Percentiles rank a stretch among this genome's conserved stretches.
Evolutionary conservation across 306 rosid species (phyloP).

Genomic region (Acacia acuminata): DNA sequence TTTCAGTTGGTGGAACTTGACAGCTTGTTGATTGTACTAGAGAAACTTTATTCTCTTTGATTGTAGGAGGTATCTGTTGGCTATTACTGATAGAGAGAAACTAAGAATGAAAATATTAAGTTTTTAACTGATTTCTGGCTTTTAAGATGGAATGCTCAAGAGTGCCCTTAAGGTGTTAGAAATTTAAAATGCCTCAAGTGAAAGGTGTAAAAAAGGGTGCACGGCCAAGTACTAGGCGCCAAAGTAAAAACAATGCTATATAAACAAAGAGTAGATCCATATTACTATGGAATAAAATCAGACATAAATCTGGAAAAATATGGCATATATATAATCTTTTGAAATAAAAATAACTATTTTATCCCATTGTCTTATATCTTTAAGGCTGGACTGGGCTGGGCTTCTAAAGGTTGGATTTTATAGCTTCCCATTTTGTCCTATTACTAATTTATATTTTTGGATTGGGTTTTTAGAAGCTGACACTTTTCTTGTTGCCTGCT

Average conservation of each 20-base stretch:
- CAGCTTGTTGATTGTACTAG: slow-evolving; percentile 9
- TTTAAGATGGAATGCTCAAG: slow-evolving; percentile 1
- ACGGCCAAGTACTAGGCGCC: background rate
- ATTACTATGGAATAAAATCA: background rate
- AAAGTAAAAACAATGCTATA: background rate
- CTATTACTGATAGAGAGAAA: slow-evolving; percentile 10
- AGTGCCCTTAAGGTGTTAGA: background rate
- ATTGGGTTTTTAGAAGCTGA: background rate
- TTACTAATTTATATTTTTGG: no score
- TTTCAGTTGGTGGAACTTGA: slow-evolving; percentile 20
- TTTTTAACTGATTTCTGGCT: slow-evolving; percentile 10
- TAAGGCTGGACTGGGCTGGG: background rate
- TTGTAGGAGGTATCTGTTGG: background rate
- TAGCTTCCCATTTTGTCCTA: no score
- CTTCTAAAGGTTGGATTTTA: no score
- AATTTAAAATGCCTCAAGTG: background rate
- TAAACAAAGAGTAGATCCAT: background rate
- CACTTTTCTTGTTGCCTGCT: background rate
- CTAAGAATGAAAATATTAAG: background rate
- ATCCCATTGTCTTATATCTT: background rate
- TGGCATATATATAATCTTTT: background rate
- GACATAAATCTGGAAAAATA: background rate
- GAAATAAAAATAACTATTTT: background rate
- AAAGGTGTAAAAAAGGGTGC: background rate
- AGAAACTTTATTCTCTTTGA: slow-evolving; percentile 4